Percentiles rank a stretch among this genome's conserved stretches.
Conservation (phyloP, 345 rosid species). For the Laguncularia racemosa region DNA sequence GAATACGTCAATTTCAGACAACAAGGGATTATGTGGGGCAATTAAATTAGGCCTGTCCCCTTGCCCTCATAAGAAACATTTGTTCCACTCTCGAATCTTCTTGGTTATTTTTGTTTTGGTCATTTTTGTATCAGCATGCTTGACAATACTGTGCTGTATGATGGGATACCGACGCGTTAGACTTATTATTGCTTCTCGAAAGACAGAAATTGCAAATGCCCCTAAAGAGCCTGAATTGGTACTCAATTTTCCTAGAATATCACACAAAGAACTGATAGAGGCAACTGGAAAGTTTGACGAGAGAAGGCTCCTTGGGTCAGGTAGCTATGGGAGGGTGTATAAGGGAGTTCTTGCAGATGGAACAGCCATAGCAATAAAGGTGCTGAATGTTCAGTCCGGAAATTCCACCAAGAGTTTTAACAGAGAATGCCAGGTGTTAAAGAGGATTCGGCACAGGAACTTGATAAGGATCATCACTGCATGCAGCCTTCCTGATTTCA, state of each 20-base stretch:
- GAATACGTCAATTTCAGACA: slow-evolving; percentile 32
- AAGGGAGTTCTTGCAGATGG: slow-evolving; percentile 45
- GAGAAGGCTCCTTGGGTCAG: slow-evolving; percentile 33
- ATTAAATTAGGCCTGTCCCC: slow-evolving; percentile 9
- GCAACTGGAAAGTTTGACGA: slow-evolving; percentile 41
- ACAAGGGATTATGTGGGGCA: slow-evolving; percentile 31
- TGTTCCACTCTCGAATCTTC: slow-evolving; percentile 22
- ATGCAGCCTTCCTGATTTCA: slow-evolving; percentile 49
- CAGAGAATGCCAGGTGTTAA: slow-evolving; percentile 52
- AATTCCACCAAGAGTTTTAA: slow-evolving; percentile 46
- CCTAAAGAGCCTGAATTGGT: slow-evolving; percentile 18
- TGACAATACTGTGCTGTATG: slow-evolving; percentile 22
- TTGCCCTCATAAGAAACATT: slow-evolving; percentile 21
- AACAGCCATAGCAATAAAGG: slow-evolving; percentile 40
- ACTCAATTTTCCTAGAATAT: slow-evolving; percentile 40
- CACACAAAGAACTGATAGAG: slow-evolving; percentile 39
- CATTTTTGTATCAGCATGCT: slow-evolving; percentile 20
- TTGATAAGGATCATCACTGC: slow-evolving; percentile 50
- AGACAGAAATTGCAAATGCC: slow-evolving; percentile 2
- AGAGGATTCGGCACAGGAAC: slow-evolving; percentile 50
- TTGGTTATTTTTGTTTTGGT: slow-evolving; percentile 18
- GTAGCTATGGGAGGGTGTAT: slow-evolving; percentile 42
- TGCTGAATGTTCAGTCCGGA: slow-evolving; percentile 34
- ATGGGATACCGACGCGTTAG: slow-evolving; percentile 19
- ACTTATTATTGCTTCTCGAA: slow-evolving; percentile 17